Percentiles rank a stretch among this genome's conserved stretches.
Evolutionary conservation across 1,284 basidiomycete genomes (phyloP).

Genomic region (Cronartium ribicola): DNA sequence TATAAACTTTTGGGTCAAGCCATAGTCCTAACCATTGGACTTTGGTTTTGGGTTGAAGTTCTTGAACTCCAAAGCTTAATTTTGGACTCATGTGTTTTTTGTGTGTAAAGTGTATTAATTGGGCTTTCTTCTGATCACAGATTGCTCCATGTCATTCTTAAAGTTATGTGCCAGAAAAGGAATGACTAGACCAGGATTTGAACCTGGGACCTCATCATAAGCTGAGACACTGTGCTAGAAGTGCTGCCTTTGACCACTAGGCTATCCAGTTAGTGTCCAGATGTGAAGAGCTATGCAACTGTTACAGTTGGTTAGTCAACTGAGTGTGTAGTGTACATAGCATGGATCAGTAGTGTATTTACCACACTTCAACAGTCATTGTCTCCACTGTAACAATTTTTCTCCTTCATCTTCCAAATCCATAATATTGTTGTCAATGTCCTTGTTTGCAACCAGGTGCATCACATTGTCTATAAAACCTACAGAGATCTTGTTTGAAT

Average conservation of each 20-base stretch:
- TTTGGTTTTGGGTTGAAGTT: background rate
- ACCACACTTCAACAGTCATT: too few species aligned
- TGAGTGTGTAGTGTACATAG: too few species aligned
- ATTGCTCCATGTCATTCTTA: constrained; percentile 8
- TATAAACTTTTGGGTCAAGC: constrained; percentile 1
- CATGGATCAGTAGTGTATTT: too few species aligned
- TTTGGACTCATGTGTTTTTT: background rate
- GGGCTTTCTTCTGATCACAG: constrained; percentile 14
- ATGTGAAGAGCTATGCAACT: too few species aligned
- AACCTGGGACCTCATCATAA: too few species aligned
- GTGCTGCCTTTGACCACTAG: too few species aligned
- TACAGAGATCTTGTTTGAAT: constrained; percentile 3
- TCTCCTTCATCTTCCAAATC: background rate
- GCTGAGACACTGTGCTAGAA: too few species aligned
- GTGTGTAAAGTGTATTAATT: constrained; percentile 10
- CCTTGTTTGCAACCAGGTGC: constrained; percentile 5
- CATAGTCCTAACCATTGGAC: background rate
- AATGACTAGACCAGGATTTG: too few species aligned
- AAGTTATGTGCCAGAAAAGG: too few species aligned
- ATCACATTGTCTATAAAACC: constrained; percentile 24
- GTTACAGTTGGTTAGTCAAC: too few species aligned
- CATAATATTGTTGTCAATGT: background rate
- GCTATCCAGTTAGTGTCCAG: too few species aligned
- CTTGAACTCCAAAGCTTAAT: background rate
- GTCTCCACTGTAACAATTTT: constrained; percentile 1